These are phyloP conservation scores for Prunus salicina DNA, from an alignment of 306 rosid species.

Conservation along the genomic window DNA sequence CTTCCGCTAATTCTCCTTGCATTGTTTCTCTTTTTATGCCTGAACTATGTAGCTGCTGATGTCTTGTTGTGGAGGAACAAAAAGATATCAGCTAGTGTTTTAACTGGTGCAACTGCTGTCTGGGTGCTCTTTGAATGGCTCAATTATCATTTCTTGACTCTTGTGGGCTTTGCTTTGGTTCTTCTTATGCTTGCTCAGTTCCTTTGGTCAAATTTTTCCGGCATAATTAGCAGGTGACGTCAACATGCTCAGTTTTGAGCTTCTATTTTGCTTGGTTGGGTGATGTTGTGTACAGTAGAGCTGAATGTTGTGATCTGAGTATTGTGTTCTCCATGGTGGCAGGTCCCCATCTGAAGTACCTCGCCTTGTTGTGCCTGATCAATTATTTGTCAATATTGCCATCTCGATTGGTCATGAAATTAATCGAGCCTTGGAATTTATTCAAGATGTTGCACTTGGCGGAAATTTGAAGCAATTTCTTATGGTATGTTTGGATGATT, in stretches of 20 bases:
- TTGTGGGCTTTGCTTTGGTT: conserved; percentile 55
- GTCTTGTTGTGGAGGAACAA: conserved; percentile 96
- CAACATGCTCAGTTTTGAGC: conserved; percentile 18
- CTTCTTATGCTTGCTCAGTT: conserved; percentile 78
- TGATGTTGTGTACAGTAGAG: not conserved
- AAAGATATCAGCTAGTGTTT: conserved; percentile 82
- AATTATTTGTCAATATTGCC: conserved; percentile 60
- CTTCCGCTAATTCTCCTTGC: conserved; percentile 3
- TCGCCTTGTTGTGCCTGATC: conserved; percentile 66
- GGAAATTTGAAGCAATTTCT: conserved; percentile 75
- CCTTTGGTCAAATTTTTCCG: conserved; percentile 72
- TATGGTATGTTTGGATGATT: conserved; percentile 42
- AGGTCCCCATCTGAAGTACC: conserved; percentile 63
- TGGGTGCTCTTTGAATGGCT: conserved; percentile 98
- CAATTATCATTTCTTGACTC: conserved; percentile 67
- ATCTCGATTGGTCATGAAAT: conserved; percentile 49
- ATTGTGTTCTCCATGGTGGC: conserved; percentile 31
- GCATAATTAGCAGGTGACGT: conserved; percentile 58
- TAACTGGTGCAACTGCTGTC: conserved; percentile 59
- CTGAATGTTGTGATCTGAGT: conserved; percentile 13
- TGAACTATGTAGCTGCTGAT: conserved; percentile 74
- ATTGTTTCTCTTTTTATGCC: conserved; percentile 3
- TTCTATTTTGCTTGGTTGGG: conserved; percentile 17
- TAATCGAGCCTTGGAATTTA: conserved; percentile 56
- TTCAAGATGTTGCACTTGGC: conserved; percentile 81